These are phyloP conservation scores for Pelargonium fulgidum DNA, from an alignment of 441 rosid species.

Conservation along the genomic window DNA sequence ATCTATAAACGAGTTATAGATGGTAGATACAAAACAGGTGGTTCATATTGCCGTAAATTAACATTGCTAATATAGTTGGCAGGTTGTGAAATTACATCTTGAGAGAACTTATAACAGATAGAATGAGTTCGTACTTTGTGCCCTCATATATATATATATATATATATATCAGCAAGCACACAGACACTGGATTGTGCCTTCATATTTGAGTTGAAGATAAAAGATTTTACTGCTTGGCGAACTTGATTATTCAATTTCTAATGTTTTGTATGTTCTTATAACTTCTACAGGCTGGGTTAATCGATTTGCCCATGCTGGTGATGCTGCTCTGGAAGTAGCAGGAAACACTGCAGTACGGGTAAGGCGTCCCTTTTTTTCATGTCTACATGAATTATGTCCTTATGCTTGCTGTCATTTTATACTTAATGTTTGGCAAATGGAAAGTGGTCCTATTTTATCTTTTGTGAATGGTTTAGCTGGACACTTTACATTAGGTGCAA, in stretches of 20 bases:
- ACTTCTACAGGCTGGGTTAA: conserved; percentile 82
- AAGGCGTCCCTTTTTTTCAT: conserved; percentile 22
- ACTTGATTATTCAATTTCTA: neutral
- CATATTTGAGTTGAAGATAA: neutral
- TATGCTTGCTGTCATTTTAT: too few relatives aligned
- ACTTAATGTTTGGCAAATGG: too few relatives aligned
- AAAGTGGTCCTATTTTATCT: too few relatives aligned
- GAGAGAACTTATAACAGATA: neutral
- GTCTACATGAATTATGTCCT: neutral
- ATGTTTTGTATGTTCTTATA: conserved; percentile 10
- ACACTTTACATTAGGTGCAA: too few relatives aligned
- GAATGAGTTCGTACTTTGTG: neutral
- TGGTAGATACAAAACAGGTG: neutral
- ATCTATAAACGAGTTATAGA: neutral
- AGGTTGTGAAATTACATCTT: neutral
- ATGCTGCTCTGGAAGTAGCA: conserved; percentile 89
- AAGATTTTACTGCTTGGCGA: neutral
- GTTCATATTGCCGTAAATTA: neutral
- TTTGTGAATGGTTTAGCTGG: too few relatives aligned
- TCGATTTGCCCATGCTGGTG: conserved; percentile 96
- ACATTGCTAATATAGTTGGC: neutral
- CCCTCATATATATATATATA: neutral
- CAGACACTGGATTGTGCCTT: neutral
- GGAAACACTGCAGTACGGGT: conserved; percentile 90
- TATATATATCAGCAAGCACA: too few relatives aligned